These are phyloP conservation scores for Lactarius sp. DNA, from an alignment of 768 basidiomycete genomes.

Conservation along the genomic window DNA sequence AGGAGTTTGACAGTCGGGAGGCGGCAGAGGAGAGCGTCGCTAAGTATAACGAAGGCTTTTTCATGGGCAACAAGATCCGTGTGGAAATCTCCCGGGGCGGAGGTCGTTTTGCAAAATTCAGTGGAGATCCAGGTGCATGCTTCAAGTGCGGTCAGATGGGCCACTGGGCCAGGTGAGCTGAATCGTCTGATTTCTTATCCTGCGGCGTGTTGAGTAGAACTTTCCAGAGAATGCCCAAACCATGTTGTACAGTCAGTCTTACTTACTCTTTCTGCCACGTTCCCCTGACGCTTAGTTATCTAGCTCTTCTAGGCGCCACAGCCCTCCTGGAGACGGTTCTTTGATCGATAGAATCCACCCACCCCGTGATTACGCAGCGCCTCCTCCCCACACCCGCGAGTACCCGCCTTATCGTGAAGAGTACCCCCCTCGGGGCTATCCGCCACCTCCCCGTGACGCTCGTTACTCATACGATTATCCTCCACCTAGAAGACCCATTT, in stretches of 20 bases:
- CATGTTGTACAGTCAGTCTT: constrained; percentile 45
- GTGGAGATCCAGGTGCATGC: constrained; percentile 84
- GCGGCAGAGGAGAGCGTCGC: constrained; percentile 84
- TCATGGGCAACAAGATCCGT: constrained; percentile 90
- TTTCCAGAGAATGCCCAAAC: constrained; percentile 66
- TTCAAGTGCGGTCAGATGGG: constrained; percentile 83
- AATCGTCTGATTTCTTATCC: constrained; percentile 2
- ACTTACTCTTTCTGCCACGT: not conserved
- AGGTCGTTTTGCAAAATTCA: constrained; percentile 71
- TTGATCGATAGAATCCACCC: constrained; percentile 55
- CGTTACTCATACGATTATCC: constrained; percentile 56
- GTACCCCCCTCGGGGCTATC: constrained; percentile 40
- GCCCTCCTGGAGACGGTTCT: constrained; percentile 42
- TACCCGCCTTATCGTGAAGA: constrained; percentile 50
- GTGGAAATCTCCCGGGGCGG: constrained; percentile 85
- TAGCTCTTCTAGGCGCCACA: constrained; percentile 36
- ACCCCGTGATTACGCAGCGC: constrained; percentile 46
- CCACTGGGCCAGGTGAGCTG: constrained; percentile 80
- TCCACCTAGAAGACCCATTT: constrained; percentile 50
- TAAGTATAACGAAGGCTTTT: constrained; percentile 84
- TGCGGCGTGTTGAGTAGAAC: constrained; percentile 7
- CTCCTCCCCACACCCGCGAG: constrained; percentile 38
- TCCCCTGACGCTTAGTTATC: constrained; percentile 33
- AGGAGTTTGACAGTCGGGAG: constrained; percentile 82
- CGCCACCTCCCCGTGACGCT: constrained; percentile 44